These are phyloP conservation scores for Picochlorum sp. DNA, from an alignment of 139 green algal species.

Conservation along the genomic window DNA sequence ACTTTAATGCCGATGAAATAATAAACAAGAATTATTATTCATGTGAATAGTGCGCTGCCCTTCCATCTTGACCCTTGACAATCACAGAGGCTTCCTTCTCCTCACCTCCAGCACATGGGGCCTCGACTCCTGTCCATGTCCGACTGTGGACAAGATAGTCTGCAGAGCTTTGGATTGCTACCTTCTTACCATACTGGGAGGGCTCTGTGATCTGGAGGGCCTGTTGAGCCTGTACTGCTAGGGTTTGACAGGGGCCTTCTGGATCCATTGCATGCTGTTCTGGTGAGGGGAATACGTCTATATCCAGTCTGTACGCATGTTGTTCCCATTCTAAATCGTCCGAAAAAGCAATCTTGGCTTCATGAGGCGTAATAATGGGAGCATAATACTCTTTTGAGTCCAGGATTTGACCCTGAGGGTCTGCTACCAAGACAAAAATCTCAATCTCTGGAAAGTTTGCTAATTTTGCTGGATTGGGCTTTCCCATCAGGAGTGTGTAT, in stretches of 20 bases:
- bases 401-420: conserved; percentile 52
- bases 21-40: neutral
- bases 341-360: conserved; percentile 67
- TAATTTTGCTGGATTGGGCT: conserved; percentile 87
- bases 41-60: conserved; percentile 45
- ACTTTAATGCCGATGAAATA: neutral
- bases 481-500: conserved; percentile 86
- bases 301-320: conserved; percentile 25
- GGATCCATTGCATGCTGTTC: neutral
- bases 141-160: conserved; percentile 57
- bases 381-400: conserved; percentile 83
- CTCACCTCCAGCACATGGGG: conserved; percentile 41
- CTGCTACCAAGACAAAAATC: conserved; percentile 41
- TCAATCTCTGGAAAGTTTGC: conserved; percentile 94
- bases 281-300: conserved; percentile 8
- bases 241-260: neutral
- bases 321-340: conserved; percentile 19
- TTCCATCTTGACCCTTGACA: conserved; percentile 29
- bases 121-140: conserved; percentile 66
- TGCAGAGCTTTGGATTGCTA: conserved; percentile 40
- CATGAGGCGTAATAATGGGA: conserved; percentile 84
- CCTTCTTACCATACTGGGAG: conserved; percentile 12
- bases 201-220: conserved; percentile 13
- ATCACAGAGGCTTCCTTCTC: conserved; percentile 14
- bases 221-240: conserved; percentile 8